A percentile compares a stretch with the other conserved stretches of the same genome.
These are phyloP conservation scores for Manihot esculenta DNA, from an alignment of 441 rosid genomes.

Conservation along the genomic window DNA sequence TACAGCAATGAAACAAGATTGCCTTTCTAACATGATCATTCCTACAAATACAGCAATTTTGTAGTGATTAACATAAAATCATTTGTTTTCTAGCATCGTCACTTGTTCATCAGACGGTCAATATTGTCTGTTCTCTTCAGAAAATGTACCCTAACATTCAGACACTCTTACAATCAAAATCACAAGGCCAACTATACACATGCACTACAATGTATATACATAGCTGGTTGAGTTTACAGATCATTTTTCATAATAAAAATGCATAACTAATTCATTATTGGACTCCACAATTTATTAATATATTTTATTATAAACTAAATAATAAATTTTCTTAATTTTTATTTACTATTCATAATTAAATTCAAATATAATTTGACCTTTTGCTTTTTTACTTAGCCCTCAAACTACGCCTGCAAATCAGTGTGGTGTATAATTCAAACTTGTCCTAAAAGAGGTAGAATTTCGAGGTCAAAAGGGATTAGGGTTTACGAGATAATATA, in stretches of 20 bases:
- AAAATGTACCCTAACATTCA: conserved; percentile 29
- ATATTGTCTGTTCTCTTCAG: conserved; percentile 12
- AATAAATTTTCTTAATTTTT: neutral
- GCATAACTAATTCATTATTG: neutral
- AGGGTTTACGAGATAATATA: neutral
- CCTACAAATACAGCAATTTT: conserved; percentile 21
- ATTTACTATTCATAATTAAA: neutral
- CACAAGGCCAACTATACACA: conserved; percentile 26
- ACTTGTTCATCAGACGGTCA: conserved; percentile 13
- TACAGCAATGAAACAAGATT: neutral
- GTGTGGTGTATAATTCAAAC: conserved; percentile 6
- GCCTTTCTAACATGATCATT: neutral
- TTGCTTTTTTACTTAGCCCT: conserved; percentile 39
- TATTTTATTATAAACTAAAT: neutral
- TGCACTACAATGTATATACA: neutral
- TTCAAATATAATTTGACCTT: conserved; percentile 12
- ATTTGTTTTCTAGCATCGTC: neutral
- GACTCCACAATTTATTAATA: conserved; percentile 32
- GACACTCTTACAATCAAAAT: conserved; percentile 24
- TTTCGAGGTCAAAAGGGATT: neutral
- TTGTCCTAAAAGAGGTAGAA: neutral
- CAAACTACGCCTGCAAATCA: conserved; percentile 34
- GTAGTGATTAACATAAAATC: neutral
- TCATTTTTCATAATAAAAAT: conserved; percentile 3
- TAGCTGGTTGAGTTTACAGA: conserved; percentile 13